phyloP scores from a whole-genome alignment of 352 stramenopile species.

The Thraustotheca clavata region DNA sequence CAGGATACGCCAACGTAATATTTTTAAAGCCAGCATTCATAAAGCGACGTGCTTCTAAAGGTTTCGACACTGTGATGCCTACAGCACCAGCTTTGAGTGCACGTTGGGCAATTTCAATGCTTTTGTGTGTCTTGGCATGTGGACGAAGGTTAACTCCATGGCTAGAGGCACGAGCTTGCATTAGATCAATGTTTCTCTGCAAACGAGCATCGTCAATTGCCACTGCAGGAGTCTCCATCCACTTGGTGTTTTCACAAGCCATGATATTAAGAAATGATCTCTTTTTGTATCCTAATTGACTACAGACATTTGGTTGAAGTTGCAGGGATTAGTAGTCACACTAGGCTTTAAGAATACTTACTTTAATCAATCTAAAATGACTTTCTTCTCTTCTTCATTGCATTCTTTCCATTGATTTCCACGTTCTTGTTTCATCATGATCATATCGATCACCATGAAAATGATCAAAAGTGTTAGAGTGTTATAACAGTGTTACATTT shows the following conservation, averaged over 20 bases:
- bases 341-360: too few relatives aligned
- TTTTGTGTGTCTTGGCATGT: conserved; percentile 76
- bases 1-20: conserved; percentile 54
- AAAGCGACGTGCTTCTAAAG: conserved; percentile 55
- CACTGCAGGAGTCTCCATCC: conserved; percentile 58
- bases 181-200: conserved; percentile 50
- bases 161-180: conserved; percentile 43
- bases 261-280: too few relatives aligned
- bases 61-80: conserved; percentile 61
- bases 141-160: conserved; percentile 49
- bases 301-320: too few relatives aligned
- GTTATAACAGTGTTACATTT: too few relatives aligned
- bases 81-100: conserved; percentile 44
- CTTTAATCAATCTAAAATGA: too few relatives aligned
- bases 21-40: conserved; percentile 42
- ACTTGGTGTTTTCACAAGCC: conserved; percentile 23
- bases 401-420: too few relatives aligned
- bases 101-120: conserved; percentile 45
- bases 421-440: too few relatives aligned
- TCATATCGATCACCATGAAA: too few relatives aligned
- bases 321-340: too few relatives aligned
- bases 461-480: too few relatives aligned
- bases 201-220: conserved; percentile 47
- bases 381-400: too few relatives aligned
- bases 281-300: too few relatives aligned